phyloP scores from a whole-genome alignment of 176 grass and related monocot genomes.

The Musa troglodytarum region DNA sequence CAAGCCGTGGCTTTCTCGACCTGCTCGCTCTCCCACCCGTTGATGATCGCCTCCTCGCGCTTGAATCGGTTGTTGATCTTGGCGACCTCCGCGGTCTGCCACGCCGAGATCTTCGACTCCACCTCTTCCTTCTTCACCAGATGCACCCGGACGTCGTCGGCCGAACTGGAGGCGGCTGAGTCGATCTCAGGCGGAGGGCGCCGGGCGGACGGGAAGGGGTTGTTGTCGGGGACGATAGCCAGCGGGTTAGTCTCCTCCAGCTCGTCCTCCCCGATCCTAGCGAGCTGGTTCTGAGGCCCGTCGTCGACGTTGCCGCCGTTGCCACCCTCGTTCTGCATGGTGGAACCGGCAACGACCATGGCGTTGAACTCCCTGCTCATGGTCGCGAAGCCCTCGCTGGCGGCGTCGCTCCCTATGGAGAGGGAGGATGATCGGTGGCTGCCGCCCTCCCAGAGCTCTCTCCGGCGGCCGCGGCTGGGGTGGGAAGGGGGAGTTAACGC shows the following conservation, averaged over 20 bases:
- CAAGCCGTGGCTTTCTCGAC: constrained; percentile 55
- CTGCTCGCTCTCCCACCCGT: constrained; percentile 78
- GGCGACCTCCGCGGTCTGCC: constrained; percentile 82
- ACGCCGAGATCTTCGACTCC: constrained; percentile 82
- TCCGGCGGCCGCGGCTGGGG: constrained; percentile 21
- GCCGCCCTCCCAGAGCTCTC: constrained; percentile 38
- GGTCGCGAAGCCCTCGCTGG: constrained; percentile 37
- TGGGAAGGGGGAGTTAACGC: constrained; percentile 13
- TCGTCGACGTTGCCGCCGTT: neutral
- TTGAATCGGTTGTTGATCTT: constrained; percentile 93
- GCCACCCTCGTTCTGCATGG: neutral
- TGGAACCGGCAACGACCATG: constrained; percentile 56
- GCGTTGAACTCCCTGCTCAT: constrained; percentile 68
- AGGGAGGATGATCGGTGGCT: constrained; percentile 30
- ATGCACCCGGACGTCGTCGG: constrained; percentile 28
- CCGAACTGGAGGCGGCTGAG: constrained; percentile 6
- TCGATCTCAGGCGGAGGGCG: neutral
- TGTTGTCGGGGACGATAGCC: neutral
- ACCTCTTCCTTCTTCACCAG: constrained; percentile 94
- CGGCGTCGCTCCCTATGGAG: constrained; percentile 15
- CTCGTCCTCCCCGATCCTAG: neutral
- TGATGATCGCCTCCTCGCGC: constrained; percentile 78
- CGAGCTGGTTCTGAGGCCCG: neutral
- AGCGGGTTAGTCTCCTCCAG: constrained; percentile 6
- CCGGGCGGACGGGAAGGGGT: neutral